phyloP scores from a whole-genome alignment of 2,329 filamentous ascomycete species.

The Clonostachys rosea region DNA sequence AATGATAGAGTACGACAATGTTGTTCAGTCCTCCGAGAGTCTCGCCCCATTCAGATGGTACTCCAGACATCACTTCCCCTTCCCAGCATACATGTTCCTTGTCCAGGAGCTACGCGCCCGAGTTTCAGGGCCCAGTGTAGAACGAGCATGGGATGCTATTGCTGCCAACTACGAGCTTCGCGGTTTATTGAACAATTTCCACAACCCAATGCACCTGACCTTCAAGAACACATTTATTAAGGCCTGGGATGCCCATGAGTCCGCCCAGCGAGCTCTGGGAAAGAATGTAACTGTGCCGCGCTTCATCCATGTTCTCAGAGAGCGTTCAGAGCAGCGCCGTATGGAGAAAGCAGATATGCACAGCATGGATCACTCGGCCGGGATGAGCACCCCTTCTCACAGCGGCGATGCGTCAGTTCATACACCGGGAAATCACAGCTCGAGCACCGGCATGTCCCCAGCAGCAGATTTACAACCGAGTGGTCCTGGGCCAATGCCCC shows the following conservation, averaged over 20 bases:
- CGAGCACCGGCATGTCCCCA: too few species aligned
- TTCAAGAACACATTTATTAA: constrained; percentile 56
- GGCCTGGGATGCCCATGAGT: constrained; percentile 55
- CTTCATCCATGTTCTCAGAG: constrained; percentile 43
- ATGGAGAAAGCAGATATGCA: constrained; percentile 19
- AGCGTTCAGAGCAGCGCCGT: constrained; percentile 29
- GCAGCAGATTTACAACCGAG: too few species aligned
- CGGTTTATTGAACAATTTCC: constrained; percentile 40
- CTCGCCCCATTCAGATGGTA: constrained; percentile 54
- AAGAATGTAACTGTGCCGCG: constrained; percentile 33
- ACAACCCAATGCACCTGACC: constrained; percentile 51
- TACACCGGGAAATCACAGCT: too few species aligned
- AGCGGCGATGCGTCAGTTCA: too few species aligned
- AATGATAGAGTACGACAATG: constrained; percentile 56
- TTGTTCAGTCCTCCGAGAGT: constrained; percentile 44
- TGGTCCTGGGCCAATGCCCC: too few species aligned
- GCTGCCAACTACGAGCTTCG: constrained; percentile 48
- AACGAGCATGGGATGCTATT: constrained; percentile 55
- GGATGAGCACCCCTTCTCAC: neutral
- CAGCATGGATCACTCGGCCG: constrained; percentile 1
- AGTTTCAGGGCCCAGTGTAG: constrained; percentile 48
- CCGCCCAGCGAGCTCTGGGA: constrained; percentile 38
- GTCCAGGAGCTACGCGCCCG: constrained; percentile 49
- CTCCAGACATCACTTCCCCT: constrained; percentile 53
- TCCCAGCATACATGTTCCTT: constrained; percentile 58